A percentile compares a stretch with the other conserved stretches of the same genome.
phyloP scores from a whole-genome alignment of 805 yeast species.

The Wickerhamomyces chambardii region DNA sequence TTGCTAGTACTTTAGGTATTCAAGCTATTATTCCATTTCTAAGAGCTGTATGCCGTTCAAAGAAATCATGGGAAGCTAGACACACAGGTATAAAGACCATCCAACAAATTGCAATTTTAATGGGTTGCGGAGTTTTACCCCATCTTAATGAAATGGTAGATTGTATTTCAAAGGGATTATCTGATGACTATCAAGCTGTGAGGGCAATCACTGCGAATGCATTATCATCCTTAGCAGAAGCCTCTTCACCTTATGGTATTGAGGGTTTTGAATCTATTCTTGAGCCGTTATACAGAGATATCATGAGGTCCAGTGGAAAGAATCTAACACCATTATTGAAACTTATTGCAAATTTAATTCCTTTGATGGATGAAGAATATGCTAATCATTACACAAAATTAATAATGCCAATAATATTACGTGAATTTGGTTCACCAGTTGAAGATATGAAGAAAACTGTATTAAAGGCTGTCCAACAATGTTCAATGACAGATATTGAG shows the following conservation, averaged over 20 bases:
- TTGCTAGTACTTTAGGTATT: conserved; percentile 72
- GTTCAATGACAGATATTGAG: conserved; percentile 56
- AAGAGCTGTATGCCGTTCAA: conserved; percentile 68
- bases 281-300: conserved; percentile 77
- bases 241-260: conserved; percentile 81
- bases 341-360: conserved; percentile 73
- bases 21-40: conserved; percentile 69
- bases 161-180: conserved; percentile 47
- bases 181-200: conserved; percentile 62
- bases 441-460: conserved; percentile 81
- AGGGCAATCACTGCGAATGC: conserved; percentile 67
- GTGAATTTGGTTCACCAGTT: conserved; percentile 77
- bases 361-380: conserved; percentile 80
- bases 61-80: conserved; percentile 72
- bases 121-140: conserved; percentile 73
- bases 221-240: conserved; percentile 67
- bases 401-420: conserved; percentile 51
- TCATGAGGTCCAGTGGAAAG: conserved; percentile 69
- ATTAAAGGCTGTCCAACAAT: conserved; percentile 54
- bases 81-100: conserved; percentile 75
- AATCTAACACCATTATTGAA: conserved; percentile 66
- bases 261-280: conserved; percentile 67
- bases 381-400: conserved; percentile 72
- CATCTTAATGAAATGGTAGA: conserved; percentile 56
- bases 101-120: conserved; percentile 61